Evolutionary conservation across 2,329 filamentous ascomycete species (phyloP).

Genomic region (Lecanicillium sp.): DNA sequence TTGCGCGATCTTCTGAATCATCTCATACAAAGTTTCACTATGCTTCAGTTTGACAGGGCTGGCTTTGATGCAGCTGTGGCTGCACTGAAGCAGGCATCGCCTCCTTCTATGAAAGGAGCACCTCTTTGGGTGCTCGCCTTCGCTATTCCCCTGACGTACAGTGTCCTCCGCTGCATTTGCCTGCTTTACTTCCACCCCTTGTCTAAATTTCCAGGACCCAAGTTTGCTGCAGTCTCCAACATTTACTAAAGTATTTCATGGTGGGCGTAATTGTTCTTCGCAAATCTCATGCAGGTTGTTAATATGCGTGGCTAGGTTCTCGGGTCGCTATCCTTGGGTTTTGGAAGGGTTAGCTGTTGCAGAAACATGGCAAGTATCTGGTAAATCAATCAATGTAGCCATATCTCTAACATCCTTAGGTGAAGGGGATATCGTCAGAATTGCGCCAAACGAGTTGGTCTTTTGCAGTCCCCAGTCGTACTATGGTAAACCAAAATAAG

Average conservation of each 20-base stretch:
- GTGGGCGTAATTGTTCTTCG: not conserved
- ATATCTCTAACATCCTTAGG: not conserved
- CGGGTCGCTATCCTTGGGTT: not conserved
- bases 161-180: not conserved
- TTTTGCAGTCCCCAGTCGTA: not conserved
- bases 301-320: not conserved
- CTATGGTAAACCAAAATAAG: not conserved
- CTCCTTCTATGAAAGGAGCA: not conserved
- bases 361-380: not conserved
- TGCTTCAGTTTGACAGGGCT: not conserved
- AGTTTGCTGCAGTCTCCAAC: conserved; percentile 2
- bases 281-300: not conserved
- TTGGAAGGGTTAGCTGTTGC: not conserved
- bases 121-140: not conserved
- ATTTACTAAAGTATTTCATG: conserved; percentile 18
- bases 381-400: not conserved
- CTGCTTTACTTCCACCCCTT: conserved; percentile 1
- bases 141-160: not conserved
- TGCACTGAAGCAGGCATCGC: not conserved
- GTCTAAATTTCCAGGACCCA: conserved; percentile 1
- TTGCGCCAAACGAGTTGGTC: not conserved
- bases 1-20: not conserved
- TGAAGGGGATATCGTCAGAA: not conserved
- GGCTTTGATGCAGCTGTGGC: not conserved
- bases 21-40: not conserved